A percentile compares a stretch with the other conserved stretches of the same genome.
Evolutionary conservation across 2,329 filamentous ascomycete species (phyloP).

Genomic region (Penicillium nordicum): DNA sequence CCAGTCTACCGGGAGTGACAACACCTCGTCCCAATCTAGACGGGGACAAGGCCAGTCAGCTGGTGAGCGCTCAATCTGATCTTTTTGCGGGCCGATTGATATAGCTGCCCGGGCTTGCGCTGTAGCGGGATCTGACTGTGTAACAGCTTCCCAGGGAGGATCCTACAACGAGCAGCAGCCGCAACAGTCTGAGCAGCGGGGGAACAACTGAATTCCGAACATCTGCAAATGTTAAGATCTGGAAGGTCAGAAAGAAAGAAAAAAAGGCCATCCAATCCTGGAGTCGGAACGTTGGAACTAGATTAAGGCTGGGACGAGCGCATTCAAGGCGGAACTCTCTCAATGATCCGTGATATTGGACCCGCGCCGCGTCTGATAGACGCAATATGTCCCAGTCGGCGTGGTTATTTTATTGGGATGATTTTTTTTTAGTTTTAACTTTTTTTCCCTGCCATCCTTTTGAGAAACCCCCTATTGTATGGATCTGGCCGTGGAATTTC

Average conservation of each 20-base stretch:
- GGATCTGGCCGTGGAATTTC: not conserved
- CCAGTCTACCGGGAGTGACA: slow-evolving; percentile 22
- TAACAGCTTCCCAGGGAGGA: slow-evolving; percentile 14
- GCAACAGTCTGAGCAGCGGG: slow-evolving; percentile 9
- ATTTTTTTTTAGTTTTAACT: not conserved
- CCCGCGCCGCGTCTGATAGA: slow-evolving; percentile 10
- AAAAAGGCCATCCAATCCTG: not conserved
- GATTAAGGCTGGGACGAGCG: not conserved
- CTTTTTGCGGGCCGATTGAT: slow-evolving; percentile 4
- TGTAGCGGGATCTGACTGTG: slow-evolving; percentile 12
- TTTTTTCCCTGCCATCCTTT: slow-evolving; percentile 1
- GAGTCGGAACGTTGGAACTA: not conserved
- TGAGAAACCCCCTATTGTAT: slow-evolving; percentile 9
- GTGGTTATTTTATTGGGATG: slow-evolving; percentile 3
- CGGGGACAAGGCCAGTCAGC: slow-evolving; percentile 17
- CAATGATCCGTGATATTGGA: slow-evolving; percentile 5
- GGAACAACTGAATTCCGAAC: slow-evolving; percentile 8
- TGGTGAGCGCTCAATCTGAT: slow-evolving; percentile 25
- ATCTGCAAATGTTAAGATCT: not conserved
- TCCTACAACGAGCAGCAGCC: slow-evolving; percentile 7
- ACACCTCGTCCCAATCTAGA: not conserved
- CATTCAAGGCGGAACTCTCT: not conserved
- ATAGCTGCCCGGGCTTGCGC: slow-evolving; percentile 5
- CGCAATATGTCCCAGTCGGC: slow-evolving; percentile 4
- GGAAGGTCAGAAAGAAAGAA: not conserved